Conservation (phyloP, 176 grass and related monocot species). For the Saccharum spontaneum region DNA sequence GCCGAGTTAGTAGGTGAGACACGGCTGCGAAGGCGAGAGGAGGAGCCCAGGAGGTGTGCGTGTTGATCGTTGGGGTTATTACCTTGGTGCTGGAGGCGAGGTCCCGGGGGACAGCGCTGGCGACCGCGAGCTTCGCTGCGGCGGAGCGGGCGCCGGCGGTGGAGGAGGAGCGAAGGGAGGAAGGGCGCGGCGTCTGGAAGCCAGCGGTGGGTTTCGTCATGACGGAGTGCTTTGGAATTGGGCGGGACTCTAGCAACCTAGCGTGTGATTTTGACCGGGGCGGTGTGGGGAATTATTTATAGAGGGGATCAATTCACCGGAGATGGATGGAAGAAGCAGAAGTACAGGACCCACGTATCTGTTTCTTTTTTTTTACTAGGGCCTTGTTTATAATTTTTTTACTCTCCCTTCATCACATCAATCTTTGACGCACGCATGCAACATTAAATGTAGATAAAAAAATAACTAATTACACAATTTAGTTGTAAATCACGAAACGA, state of each 20-base stretch:
- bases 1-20: neutral
- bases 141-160: neutral
- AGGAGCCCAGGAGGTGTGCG: neutral
- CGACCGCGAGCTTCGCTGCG: constrained; percentile 9
- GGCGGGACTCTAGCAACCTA: neutral
- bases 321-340: neutral
- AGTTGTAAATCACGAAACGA: too few relatives aligned
- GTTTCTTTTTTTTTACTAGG: too few relatives aligned
- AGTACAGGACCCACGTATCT: too few relatives aligned
- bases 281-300: neutral
- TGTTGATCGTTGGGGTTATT: neutral
- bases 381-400: too few relatives aligned
- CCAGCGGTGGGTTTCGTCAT: constrained; percentile 35
- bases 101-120: neutral
- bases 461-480: too few relatives aligned
- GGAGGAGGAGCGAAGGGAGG: constrained; percentile 26
- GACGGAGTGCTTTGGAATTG: neutral
- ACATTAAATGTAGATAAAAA: too few relatives aligned
- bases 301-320: neutral
- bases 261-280: neutral
- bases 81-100: constrained; percentile 28
- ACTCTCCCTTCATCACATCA: too few relatives aligned
- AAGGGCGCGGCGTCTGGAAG: constrained; percentile 25
- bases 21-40: neutral
- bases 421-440: too few relatives aligned